phyloP scores from a whole-genome alignment of 2,329 filamentous ascomycete species.

The Neopestalotiopsis rosae region DNA sequence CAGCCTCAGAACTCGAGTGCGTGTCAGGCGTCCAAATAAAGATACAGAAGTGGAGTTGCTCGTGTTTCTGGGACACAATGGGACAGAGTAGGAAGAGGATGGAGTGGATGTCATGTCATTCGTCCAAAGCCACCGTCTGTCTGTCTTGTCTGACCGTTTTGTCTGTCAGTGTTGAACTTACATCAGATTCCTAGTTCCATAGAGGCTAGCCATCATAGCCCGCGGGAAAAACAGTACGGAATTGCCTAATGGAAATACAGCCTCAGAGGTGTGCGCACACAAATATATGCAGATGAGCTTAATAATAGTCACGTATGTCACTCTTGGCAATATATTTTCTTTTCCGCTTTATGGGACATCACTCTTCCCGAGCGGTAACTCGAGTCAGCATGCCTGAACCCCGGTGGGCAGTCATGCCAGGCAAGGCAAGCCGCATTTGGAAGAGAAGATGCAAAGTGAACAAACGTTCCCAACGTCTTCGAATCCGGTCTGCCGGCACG shows the following conservation, averaged over 20 bases:
- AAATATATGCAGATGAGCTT: not conserved
- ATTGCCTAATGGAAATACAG: not conserved
- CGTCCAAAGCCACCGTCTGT: no score
- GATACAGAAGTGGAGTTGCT: not conserved
- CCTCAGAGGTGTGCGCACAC: not conserved
- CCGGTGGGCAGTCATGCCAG: no score
- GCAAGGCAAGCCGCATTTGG: no score
- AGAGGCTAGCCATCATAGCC: no score
- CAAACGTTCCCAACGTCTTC: not conserved
- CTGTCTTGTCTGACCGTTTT: no score
- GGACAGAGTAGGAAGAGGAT: not conserved
- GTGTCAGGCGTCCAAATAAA: constrained; percentile 15
- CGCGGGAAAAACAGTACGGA: not conserved
- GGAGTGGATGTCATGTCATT: not conserved
- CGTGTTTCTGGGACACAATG: not conserved
- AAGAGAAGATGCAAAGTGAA: no score
- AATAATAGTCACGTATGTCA: not conserved
- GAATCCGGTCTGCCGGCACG: not conserved
- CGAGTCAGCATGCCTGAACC: no score
- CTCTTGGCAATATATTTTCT: not conserved
- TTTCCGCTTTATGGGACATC: not conserved
- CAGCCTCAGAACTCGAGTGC: constrained; percentile 4
- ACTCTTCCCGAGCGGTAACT: not conserved
- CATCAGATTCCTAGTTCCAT: no score
- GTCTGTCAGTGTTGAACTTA: no score